Conservation (phyloP, 202 grass and related monocot species). For the Brachypodium distachyon region DNA sequence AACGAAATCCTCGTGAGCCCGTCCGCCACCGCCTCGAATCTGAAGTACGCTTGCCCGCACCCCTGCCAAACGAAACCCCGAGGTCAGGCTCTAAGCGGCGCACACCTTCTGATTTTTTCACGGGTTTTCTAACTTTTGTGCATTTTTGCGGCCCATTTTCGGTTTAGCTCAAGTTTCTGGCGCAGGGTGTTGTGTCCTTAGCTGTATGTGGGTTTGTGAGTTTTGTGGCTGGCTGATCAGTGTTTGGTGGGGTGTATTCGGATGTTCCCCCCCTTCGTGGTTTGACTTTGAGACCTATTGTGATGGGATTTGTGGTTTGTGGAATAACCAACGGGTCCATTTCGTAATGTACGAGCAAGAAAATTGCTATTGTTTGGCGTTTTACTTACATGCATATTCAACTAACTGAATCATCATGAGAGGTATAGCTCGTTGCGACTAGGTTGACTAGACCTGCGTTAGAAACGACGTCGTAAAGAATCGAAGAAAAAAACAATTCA, state of each 20-base stretch:
- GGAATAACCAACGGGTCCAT: not conserved
- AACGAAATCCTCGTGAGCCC: conserved; percentile 25
- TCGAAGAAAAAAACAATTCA: too few relatives aligned
- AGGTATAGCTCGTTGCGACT: too few relatives aligned
- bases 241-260: not conserved
- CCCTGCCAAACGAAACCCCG: not conserved
- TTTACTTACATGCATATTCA: not conserved
- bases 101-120: not conserved
- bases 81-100: conserved; percentile 22
- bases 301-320: conserved; percentile 1
- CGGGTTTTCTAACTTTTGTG: not conserved
- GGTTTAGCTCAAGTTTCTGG: conserved; percentile 9
- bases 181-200: not conserved
- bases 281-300: not conserved
- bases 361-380: not conserved
- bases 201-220: not conserved
- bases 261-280: not conserved
- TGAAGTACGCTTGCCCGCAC: not conserved
- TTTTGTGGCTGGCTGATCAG: not conserved
- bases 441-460: too few relatives aligned
- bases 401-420: too few relatives aligned
- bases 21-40: conserved; percentile 19
- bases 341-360: conserved; percentile 6
- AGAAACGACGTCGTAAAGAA: too few relatives aligned
- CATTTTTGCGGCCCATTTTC: conserved; percentile 8